phyloP scores from a whole-genome alignment of 805 yeast species.

The Candida nemodendra region DNA sequence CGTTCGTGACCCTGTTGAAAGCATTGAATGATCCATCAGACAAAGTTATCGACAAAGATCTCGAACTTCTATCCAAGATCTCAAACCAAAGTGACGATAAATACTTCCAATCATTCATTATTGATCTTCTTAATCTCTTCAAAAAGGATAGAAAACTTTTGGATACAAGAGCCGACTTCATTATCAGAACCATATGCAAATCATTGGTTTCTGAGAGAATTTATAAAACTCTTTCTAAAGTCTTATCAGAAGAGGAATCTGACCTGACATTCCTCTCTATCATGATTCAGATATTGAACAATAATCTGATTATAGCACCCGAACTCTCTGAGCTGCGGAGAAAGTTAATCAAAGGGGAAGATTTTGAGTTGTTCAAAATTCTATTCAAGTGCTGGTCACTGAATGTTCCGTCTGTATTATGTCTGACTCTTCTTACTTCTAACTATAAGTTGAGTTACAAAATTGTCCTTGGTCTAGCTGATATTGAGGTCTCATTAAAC shows the following conservation, averaged over 20 bases:
- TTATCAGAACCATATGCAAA: conserved; percentile 78
- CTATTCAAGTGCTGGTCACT: conserved; percentile 90
- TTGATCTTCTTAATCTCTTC: conserved; percentile 66
- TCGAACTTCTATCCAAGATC: conserved; percentile 70
- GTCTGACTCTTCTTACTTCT: conserved; percentile 81
- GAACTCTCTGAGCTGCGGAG: conserved; percentile 72
- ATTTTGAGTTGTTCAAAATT: conserved; percentile 54
- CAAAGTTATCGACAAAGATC: conserved; percentile 70
- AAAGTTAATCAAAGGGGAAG: conserved; percentile 42
- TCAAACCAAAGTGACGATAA: conserved; percentile 70
- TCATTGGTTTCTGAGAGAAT: conserved; percentile 81
- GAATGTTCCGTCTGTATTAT: conserved; percentile 83
- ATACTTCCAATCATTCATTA: conserved; percentile 73
- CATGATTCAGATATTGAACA: conserved; percentile 84
- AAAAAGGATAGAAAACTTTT: conserved; percentile 65
- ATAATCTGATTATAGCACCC: conserved; percentile 80
- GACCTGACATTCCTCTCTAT: conserved; percentile 72
- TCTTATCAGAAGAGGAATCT: conserved; percentile 53
- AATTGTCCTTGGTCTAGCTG: conserved; percentile 78
- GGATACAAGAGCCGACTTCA: conserved; percentile 76
- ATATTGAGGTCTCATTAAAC: conserved; percentile 75
- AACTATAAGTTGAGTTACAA: conserved; percentile 84
- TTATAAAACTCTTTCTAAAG: conserved; percentile 75
- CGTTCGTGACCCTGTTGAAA: conserved; percentile 73
- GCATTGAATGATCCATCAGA: conserved; percentile 71